Evolutionary conservation across 1,139 yeast species (phyloP), one percentile per base, ranked within the genome.

Genomic region (Yamadazyma taylorii): DNA sequence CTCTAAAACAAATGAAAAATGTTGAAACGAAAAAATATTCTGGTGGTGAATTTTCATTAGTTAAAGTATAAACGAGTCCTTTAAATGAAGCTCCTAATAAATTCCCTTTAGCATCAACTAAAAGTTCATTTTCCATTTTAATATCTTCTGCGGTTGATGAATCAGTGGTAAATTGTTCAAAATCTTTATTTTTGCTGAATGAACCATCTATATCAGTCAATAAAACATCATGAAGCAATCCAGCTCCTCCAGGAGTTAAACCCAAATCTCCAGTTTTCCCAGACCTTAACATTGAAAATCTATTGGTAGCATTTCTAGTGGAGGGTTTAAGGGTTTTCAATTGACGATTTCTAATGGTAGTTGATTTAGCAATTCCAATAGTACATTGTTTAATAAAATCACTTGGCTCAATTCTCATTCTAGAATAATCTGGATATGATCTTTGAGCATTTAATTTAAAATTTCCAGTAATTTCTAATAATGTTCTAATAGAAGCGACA

Each of bases 61-160:
- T 87, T 37, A 88, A 61, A 17, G 86, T 68, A 50, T 73, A 77
- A 3, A 89, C 79, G 40, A 88, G 66, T 0, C 90, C 90, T 49
- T 81, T 79, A 50, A 88, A 78, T 0, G 96, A 82, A 1, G 90
- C 90, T 4, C 95, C 96, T 32, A 85, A 61, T 25, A 88, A 59
- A 37, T 71, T 72, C 0, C 84, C 84, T 25, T 71, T 56, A 5
- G 53, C 53, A 39, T 73, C 78, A 19, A 75, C 67, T 33, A 77
- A 53, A 21, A 78, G 59, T 49, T 78, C 82, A 36, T 70, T 66
- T 21, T 67, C 69, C 33, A 59, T 51, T 24, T 46, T 50, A 9
- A 50, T 41, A 24, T 52, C 48, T 36, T 52, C 37, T 2, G 51
- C 32, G 8, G 39, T 23, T 1, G 42, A 44, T 5, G 41, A 50